These are phyloP conservation scores for Kockovaella imperatae DNA, from an alignment of 768 basidiomycete species.

Conservation along the genomic window DNA sequence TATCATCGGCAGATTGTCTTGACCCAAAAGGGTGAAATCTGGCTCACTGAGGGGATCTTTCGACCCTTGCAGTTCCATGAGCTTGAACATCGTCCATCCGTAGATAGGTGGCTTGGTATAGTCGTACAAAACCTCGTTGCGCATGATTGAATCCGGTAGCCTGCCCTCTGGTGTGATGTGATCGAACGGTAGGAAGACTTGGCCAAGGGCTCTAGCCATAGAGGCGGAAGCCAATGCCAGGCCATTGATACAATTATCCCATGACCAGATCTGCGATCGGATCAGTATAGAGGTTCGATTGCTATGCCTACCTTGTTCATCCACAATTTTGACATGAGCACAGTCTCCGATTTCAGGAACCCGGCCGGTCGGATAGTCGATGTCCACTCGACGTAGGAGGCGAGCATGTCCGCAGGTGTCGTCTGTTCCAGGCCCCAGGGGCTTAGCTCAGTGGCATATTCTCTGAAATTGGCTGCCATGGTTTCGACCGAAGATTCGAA, in stretches of 20 bases:
- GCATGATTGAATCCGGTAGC: neutral
- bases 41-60: neutral
- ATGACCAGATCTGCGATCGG: neutral
- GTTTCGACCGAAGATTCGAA: neutral
- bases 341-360: neutral
- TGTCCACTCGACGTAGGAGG: slow-evolving; percentile 1
- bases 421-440: neutral
- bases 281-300: neutral
- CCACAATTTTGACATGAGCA: slow-evolving; percentile 1
- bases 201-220: neutral
- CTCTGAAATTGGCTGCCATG: neutral
- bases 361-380: neutral
- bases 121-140: neutral
- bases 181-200: neutral
- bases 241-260: slow-evolving; percentile 3
- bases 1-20: neutral
- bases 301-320: slow-evolving; percentile 1
- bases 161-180: neutral
- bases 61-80: neutral
- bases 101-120: slow-evolving; percentile 1
- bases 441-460: neutral
- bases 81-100: slow-evolving; percentile 1
- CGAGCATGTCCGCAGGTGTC: neutral
- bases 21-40: neutral
- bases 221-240: neutral